Percentiles rank a stretch among this genome's conserved stretches.
These are phyloP conservation scores for Geranium rotundifolium DNA, from an alignment of 345 rosid genomes.

Conservation along the genomic window DNA sequence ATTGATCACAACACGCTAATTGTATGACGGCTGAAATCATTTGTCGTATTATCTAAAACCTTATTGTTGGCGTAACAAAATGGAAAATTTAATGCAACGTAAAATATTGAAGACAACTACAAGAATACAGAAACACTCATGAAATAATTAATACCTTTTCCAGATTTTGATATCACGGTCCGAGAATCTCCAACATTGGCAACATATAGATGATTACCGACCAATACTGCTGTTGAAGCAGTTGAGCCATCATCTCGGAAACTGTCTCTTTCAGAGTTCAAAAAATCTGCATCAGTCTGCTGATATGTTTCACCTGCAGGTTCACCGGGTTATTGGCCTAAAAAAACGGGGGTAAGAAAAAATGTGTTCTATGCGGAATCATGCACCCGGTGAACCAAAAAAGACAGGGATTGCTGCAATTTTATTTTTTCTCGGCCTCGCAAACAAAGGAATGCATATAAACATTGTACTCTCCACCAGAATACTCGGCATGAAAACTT, in stretches of 20 bases:
- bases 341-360: neutral
- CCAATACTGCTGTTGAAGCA: conserved; percentile 90
- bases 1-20: too few species aligned
- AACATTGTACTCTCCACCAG: neutral
- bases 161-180: conserved; percentile 80
- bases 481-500: conserved; percentile 2
- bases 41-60: too few species aligned
- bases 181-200: conserved; percentile 99
- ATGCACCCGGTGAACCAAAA: neutral
- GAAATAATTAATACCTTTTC: conserved; percentile 44
- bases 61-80: too few species aligned
- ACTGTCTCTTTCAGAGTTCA: conserved; percentile 67
- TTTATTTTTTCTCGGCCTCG: conserved; percentile 1
- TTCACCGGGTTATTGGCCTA: conserved; percentile 8
- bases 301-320: conserved; percentile 78
- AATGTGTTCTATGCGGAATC: conserved; percentile 4
- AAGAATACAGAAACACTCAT: neutral
- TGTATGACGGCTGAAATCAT: too few species aligned
- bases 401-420: conserved; percentile 3
- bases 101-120: too few species aligned
- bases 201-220: conserved; percentile 84
- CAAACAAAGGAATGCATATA: conserved; percentile 3
- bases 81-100: too few species aligned
- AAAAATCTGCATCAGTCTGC: conserved; percentile 77
- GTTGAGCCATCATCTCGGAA: conserved; percentile 97